Conservation (phyloP, 257 asterid species). For the Scutellaria barbata region DNA sequence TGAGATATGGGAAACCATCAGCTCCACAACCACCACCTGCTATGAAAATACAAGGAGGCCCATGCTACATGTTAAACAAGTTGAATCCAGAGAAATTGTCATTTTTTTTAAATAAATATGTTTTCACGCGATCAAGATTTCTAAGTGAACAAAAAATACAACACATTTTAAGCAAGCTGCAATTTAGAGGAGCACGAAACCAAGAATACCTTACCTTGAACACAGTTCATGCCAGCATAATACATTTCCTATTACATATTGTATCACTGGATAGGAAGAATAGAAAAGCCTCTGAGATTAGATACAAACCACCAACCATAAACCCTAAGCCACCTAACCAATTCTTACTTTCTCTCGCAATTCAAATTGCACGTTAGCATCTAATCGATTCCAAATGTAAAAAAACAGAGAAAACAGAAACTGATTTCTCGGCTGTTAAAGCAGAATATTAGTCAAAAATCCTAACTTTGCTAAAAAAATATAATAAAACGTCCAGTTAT, state of each 20-base stretch:
- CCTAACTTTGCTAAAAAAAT: conserved; percentile 7
- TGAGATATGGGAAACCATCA: conserved; percentile 41
- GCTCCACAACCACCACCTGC: conserved; percentile 41
- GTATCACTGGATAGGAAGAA: conserved; percentile 4
- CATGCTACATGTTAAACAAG: conserved; percentile 20
- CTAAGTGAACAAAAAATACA: background rate
- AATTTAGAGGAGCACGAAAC: background rate
- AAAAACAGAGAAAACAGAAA: background rate
- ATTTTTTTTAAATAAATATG: background rate
- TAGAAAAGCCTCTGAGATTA: background rate
- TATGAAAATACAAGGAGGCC: conserved; percentile 21
- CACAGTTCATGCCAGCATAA: conserved; percentile 9
- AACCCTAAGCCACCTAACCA: background rate
- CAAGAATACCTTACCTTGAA: background rate
- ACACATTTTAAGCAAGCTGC: background rate
- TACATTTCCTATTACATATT: background rate
- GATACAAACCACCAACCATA: background rate
- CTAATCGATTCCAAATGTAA: background rate
- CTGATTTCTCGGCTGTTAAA: conserved; percentile 14
- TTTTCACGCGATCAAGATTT: background rate
- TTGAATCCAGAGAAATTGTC: background rate
- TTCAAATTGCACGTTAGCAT: background rate
- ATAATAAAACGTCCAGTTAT: background rate
- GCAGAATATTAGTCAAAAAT: conserved; percentile 9
- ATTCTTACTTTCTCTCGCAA: background rate